These are phyloP conservation scores for Debaryomyces castellii DNA, from an alignment of 805 yeast species.

Conservation along the genomic window DNA sequence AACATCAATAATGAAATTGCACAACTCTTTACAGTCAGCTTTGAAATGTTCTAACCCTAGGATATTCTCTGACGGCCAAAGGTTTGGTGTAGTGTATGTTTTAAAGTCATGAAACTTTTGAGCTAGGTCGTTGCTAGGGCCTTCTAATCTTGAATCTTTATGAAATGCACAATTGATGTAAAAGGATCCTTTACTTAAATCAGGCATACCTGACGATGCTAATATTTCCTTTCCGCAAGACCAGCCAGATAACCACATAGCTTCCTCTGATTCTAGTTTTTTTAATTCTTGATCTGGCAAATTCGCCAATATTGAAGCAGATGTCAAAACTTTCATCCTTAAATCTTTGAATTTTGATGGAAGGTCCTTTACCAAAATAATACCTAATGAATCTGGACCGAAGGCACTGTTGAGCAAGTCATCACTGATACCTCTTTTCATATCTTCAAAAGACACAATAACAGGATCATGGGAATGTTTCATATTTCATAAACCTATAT, in stretches of 20 bases:
- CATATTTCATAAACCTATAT: neutral
- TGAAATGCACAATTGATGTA: slow-evolving; percentile 60
- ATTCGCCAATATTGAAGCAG: slow-evolving; percentile 43
- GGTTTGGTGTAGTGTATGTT: slow-evolving; percentile 49
- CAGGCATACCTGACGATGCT: slow-evolving; percentile 41
- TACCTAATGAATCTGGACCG: slow-evolving; percentile 57
- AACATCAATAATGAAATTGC: slow-evolving; percentile 47
- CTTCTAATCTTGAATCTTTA: slow-evolving; percentile 42
- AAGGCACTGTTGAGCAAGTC: slow-evolving; percentile 43
- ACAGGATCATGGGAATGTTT: slow-evolving; percentile 19
- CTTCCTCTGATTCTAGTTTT: slow-evolving; percentile 46
- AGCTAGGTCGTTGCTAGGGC: slow-evolving; percentile 39
- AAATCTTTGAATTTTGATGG: slow-evolving; percentile 38
- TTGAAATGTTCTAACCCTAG: slow-evolving; percentile 33
- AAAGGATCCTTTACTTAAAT: slow-evolving; percentile 54
- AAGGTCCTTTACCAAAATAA: slow-evolving; percentile 46
- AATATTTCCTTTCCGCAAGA: slow-evolving; percentile 56
- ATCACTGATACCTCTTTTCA: slow-evolving; percentile 30
- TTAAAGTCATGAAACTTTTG: slow-evolving; percentile 31
- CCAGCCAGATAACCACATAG: slow-evolving; percentile 60
- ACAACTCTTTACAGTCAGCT: slow-evolving; percentile 34
- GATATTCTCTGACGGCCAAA: slow-evolving; percentile 44
- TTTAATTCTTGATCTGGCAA: slow-evolving; percentile 33
- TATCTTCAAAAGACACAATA: slow-evolving; percentile 26
- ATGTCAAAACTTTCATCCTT: slow-evolving; percentile 41